A percentile compares a stretch with the other conserved stretches of the same genome.
Conservation (phyloP, 106 monocot species). For the Iris macrosiphon region DNA sequence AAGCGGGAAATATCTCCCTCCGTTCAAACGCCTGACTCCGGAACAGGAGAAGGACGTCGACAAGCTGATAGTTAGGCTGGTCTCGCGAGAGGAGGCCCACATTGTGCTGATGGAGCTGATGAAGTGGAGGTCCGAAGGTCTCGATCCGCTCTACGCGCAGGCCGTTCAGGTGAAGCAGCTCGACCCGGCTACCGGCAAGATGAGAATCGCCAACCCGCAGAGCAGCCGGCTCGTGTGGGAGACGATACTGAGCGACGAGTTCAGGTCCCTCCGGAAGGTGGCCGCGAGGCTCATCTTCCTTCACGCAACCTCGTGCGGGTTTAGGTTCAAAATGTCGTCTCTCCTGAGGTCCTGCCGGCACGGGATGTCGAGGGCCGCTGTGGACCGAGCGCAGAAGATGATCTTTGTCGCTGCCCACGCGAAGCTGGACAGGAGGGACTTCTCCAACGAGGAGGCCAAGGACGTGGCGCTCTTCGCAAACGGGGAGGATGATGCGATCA, state of each 20-base stretch:
- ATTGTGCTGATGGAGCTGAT: slow-evolving; percentile 51
- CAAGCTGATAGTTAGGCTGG: slow-evolving; percentile 32
- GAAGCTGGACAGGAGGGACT: slow-evolving; percentile 42
- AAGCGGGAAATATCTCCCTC: slow-evolving; percentile 55
- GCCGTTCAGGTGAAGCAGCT: slow-evolving; percentile 59
- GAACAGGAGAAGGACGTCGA: slow-evolving; percentile 63
- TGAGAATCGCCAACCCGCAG: slow-evolving; percentile 20
- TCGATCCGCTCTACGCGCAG: slow-evolving; percentile 46
- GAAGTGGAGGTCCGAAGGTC: slow-evolving; percentile 56
- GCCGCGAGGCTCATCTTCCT: slow-evolving; percentile 50
- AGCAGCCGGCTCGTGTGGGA: slow-evolving; percentile 53
- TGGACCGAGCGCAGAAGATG: slow-evolving; percentile 49
- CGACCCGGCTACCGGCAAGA: slow-evolving; percentile 49
- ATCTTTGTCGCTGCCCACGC: slow-evolving; percentile 45
- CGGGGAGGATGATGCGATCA: slow-evolving; percentile 36
- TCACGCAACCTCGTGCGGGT: slow-evolving; percentile 42
- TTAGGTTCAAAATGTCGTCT: slow-evolving; percentile 28
- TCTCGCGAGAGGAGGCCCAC: slow-evolving; percentile 21
- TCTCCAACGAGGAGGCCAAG: slow-evolving; percentile 44
- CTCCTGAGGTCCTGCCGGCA: slow-evolving; percentile 23
- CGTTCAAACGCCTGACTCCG: slow-evolving; percentile 36
- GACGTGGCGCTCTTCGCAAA: slow-evolving; percentile 30
- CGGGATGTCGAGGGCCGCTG: slow-evolving; percentile 14
- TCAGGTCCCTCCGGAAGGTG: slow-evolving; percentile 38
- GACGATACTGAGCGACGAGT: slow-evolving; percentile 40